Evolutionary conservation across 257 asterid genomes (phyloP).

Genomic region (Primulina eburnea): DNA sequence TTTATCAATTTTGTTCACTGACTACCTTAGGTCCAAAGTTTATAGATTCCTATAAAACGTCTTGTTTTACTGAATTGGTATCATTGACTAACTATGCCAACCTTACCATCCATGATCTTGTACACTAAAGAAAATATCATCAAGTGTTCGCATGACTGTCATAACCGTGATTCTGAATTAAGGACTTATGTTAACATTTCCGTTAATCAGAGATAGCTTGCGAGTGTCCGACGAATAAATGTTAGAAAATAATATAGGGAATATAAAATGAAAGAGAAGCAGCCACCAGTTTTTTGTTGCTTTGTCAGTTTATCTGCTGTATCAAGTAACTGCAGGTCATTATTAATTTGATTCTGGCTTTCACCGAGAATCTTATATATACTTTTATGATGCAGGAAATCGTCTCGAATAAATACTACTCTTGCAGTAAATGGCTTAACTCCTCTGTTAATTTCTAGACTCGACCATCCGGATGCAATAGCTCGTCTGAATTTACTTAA

Average conservation of each 20-base stretch:
- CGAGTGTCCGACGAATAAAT: background rate
- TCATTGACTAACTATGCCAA: background rate
- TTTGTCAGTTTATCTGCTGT: background rate
- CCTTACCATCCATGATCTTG: background rate
- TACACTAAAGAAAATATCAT: too few relatives aligned
- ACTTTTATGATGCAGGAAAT: conserved; percentile 66
- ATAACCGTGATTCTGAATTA: background rate
- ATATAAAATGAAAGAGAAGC: background rate
- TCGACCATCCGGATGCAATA: conserved; percentile 94
- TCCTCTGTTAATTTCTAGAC: conserved; percentile 76
- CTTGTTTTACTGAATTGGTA: background rate
- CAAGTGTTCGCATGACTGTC: background rate
- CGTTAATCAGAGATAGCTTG: background rate
- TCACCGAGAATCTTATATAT: conserved; percentile 18
- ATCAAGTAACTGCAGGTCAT: conserved; percentile 16
- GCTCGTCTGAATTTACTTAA: conserved; percentile 89
- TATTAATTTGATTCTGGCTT: conserved; percentile 5
- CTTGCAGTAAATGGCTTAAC: conserved; percentile 96
- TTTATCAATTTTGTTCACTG: too few relatives aligned
- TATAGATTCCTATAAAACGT: background rate
- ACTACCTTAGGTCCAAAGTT: too few relatives aligned
- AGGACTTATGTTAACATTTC: background rate
- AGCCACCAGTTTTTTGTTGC: background rate
- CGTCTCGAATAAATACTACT: conserved; percentile 90
- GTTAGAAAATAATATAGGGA: too few relatives aligned